A percentile compares a stretch with the other conserved stretches of the same genome.
Conservation (phyloP, 805 yeast genomes). For the Candida parachauliodes region DNA sequence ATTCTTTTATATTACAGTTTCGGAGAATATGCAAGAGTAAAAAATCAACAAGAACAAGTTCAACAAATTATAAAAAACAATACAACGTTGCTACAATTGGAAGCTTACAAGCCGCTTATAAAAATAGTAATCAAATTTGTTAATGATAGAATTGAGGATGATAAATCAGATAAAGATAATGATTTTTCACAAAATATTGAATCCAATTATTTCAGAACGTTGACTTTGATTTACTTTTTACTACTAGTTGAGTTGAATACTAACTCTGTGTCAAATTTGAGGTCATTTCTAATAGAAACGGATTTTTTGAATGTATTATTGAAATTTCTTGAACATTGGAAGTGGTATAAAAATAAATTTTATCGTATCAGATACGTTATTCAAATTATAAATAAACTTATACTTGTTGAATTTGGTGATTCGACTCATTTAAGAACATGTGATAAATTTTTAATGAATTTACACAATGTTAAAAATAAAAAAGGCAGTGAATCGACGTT, state of each 20-base stretch:
- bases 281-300: conserved; percentile 20
- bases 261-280: conserved; percentile 12
- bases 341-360: conserved; percentile 44
- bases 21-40: conserved; percentile 19
- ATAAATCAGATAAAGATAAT: background rate
- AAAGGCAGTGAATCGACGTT: conserved; percentile 25
- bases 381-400: conserved; percentile 48
- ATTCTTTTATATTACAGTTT: conserved; percentile 22
- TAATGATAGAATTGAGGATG: background rate
- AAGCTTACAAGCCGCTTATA: conserved; percentile 8
- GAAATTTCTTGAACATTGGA: conserved; percentile 60
- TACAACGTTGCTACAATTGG: conserved; percentile 7
- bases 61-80: conserved; percentile 13
- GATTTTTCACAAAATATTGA: conserved; percentile 2
- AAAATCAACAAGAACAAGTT: conserved; percentile 10
- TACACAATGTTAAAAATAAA: conserved; percentile 32
- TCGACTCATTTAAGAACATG: conserved; percentile 33
- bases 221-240: conserved; percentile 35
- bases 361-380: conserved; percentile 57
- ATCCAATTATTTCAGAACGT: conserved; percentile 21
- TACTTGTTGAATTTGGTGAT: conserved; percentile 64
- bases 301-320: conserved; percentile 45
- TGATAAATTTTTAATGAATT: conserved; percentile 43
- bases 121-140: conserved; percentile 6
- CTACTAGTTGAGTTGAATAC: conserved; percentile 21